A percentile compares a stretch with the other conserved stretches of the same genome.
These are phyloP conservation scores for Phytophthora boehmeriae DNA, from an alignment of 352 stramenopile genomes.

Conservation along the genomic window DNA sequence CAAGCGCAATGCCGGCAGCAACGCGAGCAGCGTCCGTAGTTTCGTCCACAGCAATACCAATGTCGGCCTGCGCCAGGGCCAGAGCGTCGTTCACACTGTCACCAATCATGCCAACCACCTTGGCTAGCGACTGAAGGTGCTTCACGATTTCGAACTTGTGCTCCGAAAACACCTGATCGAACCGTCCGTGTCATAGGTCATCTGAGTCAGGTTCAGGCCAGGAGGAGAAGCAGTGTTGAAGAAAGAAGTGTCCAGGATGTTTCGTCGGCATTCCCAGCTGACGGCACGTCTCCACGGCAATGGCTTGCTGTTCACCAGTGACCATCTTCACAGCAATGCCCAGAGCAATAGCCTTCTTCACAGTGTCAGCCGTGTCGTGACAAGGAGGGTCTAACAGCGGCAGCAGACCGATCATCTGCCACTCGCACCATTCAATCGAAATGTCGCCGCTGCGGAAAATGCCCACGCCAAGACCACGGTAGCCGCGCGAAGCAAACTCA, in stretches of 20 bases:
- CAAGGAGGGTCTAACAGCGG: slow-evolving; percentile 95
- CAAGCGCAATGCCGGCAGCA: slow-evolving; percentile 89
- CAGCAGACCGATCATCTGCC: slow-evolving; percentile 93
- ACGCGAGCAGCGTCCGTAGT: slow-evolving; percentile 88
- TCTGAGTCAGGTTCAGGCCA: slow-evolving; percentile 67
- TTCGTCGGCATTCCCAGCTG: slow-evolving; percentile 89
- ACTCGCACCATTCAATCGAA: slow-evolving; percentile 80
- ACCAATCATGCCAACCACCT: slow-evolving; percentile 84
- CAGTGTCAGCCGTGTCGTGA: slow-evolving; percentile 92
- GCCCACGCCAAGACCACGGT: slow-evolving; percentile 70
- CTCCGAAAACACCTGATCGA: slow-evolving; percentile 92
- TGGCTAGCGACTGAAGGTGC: slow-evolving; percentile 86
- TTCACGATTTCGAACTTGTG: slow-evolving; percentile 94
- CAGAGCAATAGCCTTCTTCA: slow-evolving; percentile 88
- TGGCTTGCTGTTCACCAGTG: slow-evolving; percentile 94
- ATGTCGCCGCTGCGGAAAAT: slow-evolving; percentile 65
- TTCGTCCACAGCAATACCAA: slow-evolving; percentile 92
- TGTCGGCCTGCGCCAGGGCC: slow-evolving; percentile 88
- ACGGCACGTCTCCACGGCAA: slow-evolving; percentile 92
- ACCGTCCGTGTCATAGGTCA: slow-evolving; percentile 93
- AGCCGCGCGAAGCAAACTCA: slow-evolving; percentile 75
- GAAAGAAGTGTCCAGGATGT: slow-evolving; percentile 81
- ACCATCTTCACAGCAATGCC: slow-evolving; percentile 97
- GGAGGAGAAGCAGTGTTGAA: slow-evolving; percentile 75
- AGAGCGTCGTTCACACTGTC: slow-evolving; percentile 94